Base-by-base conservation (phyloP, 352 stramenopile species). In the Globisporangium middletonii region DNA sequence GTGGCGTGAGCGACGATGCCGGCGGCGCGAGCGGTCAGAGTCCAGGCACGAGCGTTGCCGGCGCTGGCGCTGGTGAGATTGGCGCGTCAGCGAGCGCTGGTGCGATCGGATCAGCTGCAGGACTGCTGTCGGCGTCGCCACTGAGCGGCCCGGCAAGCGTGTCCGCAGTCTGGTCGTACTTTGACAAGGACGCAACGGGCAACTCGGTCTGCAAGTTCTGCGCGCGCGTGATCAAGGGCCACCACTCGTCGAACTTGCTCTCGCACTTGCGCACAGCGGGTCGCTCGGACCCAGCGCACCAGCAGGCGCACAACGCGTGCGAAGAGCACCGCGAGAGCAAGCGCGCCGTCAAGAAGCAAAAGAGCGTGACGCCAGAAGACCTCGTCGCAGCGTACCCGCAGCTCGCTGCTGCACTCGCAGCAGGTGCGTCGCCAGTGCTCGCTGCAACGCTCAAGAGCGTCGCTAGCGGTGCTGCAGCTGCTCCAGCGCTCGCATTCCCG, bases 181-280 rank as follows among this genome's bases (percentile, higher is more conserved):
- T 92, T 57, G 75, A 88, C 43, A 90, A 90, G 65, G 78, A 90
- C 57, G 52, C 79, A 59, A 64, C 69, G 35, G 80, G 80, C 61
- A 90, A 92, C 68, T 89, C 83, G 19, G 60, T 90, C 45, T 92
- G 83, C 70, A 92, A 92, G 67, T 89, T 92, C 66, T 92, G 83
- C 63, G 72, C 85, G 45, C 79, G 80, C 47, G 78, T 92, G 65
- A 89, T 92, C 67, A 92, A 92, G 65, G 83, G 83, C 50, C 79
- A 92, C 71, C 83, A 92, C 65, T 90, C 79, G 64, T 88, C 76
- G 59, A 92, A 92, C 55, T 63, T 92, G 52, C 70, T 92, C 26
- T 90, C 79, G 49, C 83, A 92, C 38, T 55, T 92, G 63, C 80
- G 83, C 61, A 92, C 83, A 4, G 75, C 77, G 7, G 83, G 83